These are phyloP conservation scores for Colletotrichum sp. DNA, from an alignment of 2,329 filamentous ascomycete genomes.

Conservation along the genomic window DNA sequence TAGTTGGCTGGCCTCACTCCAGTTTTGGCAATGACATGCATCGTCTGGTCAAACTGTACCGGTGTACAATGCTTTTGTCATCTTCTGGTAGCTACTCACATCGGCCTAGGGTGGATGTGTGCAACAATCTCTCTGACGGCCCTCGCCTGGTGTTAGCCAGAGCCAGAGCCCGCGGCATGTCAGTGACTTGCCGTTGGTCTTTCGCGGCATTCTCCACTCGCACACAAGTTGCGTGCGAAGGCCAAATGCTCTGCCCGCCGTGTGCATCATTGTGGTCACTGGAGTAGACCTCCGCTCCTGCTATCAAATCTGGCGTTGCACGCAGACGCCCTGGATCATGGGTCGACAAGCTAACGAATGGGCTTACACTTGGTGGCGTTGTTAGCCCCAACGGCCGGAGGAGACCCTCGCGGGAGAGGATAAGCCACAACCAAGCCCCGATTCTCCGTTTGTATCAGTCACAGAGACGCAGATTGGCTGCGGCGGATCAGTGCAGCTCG, in stretches of 20 bases:
- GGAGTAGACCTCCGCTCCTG: background rate
- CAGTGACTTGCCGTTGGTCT: background rate
- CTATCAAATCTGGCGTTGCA: conserved; percentile 9
- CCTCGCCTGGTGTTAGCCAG: background rate
- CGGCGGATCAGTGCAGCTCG: conserved; percentile 1
- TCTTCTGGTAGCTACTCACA: background rate
- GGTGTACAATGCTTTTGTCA: conserved; percentile 9
- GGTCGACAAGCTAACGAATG: background rate
- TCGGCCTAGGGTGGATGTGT: conserved; percentile 8
- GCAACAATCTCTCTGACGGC: background rate
- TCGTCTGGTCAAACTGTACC: background rate
- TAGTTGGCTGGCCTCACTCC: conserved; percentile 2
- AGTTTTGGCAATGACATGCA: conserved; percentile 4
- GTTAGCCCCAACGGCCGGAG: conserved; percentile 2
- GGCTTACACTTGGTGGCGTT: background rate
- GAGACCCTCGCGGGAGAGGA: background rate
- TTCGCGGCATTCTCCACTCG: background rate
- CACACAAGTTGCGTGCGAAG: background rate
- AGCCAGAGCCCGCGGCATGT: background rate
- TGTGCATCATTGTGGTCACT: background rate
- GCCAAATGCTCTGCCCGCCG: background rate
- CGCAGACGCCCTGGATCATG: conserved; percentile 17
- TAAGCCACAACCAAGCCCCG: conserved; percentile 10
- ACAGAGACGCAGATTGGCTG: background rate
- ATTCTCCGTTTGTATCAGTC: conserved; percentile 3